Evolutionary conservation across 768 basidiomycete genomes (phyloP).

Genomic region (Xerocomus brunneocitrinus): DNA sequence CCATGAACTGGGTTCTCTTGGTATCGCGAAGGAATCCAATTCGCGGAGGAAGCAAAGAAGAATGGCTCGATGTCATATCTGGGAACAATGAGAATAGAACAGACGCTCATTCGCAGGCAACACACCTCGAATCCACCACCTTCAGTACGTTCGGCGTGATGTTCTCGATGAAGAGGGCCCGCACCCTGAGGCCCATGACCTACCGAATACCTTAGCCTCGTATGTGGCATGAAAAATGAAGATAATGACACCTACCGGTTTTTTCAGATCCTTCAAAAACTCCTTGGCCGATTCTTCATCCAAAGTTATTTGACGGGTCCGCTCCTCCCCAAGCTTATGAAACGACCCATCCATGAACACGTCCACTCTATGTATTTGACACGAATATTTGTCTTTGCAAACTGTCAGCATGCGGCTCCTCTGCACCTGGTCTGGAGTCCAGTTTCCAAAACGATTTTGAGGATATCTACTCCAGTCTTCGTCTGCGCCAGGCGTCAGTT

Average conservation of each 20-base stretch:
- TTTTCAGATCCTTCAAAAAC: conserved; percentile 28
- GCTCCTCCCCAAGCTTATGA: conserved; percentile 6
- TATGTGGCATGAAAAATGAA: not conserved
- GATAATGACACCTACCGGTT: conserved; percentile 16
- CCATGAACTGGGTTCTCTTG: conserved; percentile 28
- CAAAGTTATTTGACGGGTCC: conserved; percentile 12
- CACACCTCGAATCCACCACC: conserved; percentile 36
- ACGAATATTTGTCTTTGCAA: conserved; percentile 9
- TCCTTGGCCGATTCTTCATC: conserved; percentile 4
- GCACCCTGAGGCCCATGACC: conserved; percentile 25
- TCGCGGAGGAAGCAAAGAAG: conserved; percentile 40
- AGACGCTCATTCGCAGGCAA: not conserved
- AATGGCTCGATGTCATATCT: conserved; percentile 42
- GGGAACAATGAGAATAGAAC: not conserved
- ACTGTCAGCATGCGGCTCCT: conserved; percentile 32
- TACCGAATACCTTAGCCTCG: conserved; percentile 8
- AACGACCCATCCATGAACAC: conserved; percentile 15
- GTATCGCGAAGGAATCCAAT: conserved; percentile 40
- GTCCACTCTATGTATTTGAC: no score
- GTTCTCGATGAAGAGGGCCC: conserved; percentile 36
- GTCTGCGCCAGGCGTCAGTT: not conserved
- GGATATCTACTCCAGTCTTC: conserved; percentile 40
- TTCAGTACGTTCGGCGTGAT: conserved; percentile 31
- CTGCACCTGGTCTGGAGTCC: conserved; percentile 42
- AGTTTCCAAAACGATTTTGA: conserved; percentile 47